Evolutionary conservation across 1,139 yeast species (phyloP).

Genomic region (Candida neerlandica): DNA sequence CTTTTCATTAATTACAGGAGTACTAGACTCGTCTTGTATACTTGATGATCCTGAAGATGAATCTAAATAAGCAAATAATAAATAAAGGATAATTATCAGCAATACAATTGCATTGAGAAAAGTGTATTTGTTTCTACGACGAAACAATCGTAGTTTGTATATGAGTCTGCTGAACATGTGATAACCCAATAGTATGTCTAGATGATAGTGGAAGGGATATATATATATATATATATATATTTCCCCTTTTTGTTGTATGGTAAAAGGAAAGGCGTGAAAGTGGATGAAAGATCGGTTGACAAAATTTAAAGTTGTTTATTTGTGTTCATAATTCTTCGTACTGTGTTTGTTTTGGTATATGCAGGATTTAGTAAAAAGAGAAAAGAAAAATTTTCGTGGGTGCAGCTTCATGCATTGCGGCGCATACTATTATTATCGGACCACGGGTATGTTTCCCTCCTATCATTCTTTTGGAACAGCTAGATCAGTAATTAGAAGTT

Average conservation of each 20-base stretch:
- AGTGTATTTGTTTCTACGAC: constrained; percentile 10
- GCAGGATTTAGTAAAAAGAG: no score
- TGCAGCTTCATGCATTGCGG: no score
- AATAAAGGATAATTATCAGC: constrained; percentile 7
- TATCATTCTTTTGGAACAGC: no score
- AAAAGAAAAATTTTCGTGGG: no score
- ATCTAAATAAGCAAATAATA: background rate
- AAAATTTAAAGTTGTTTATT: no score
- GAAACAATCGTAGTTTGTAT: constrained; percentile 9
- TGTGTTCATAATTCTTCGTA: no score
- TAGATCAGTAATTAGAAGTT: no score
- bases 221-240: no score
- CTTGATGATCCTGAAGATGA: background rate
- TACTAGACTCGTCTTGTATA: background rate
- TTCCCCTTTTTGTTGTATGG: no score
- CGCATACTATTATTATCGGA: no score
- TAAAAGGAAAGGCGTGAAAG: background rate
- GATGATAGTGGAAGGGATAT: background rate
- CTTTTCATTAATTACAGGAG: constrained; percentile 9
- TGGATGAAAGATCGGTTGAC: background rate
- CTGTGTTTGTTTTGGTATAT: no score
- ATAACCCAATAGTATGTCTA: background rate
- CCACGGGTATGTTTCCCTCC: no score
- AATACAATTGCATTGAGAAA: constrained; percentile 6
- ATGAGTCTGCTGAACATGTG: constrained; percentile 3